A percentile compares a stretch with the other conserved stretches of the same genome.
phyloP scores from a whole-genome alignment of 768 basidiomycete genomes.

The Vararia minispora region DNA sequence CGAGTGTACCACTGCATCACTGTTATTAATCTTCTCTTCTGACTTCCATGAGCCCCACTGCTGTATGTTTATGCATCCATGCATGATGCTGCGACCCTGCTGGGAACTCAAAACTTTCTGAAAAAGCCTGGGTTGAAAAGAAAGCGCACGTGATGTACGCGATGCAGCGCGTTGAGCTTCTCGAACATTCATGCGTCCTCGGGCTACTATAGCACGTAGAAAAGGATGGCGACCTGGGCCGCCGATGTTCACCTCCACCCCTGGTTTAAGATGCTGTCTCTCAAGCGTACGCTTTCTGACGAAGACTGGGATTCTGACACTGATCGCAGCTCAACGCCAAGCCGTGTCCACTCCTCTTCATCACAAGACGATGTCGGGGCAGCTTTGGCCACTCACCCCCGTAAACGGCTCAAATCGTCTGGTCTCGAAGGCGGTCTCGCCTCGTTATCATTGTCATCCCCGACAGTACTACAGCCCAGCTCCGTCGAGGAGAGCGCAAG shows the following conservation, averaged over 20 bases:
- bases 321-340: too few relatives aligned
- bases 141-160: neutral
- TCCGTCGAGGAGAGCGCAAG: too few relatives aligned
- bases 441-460: too few relatives aligned
- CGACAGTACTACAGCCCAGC: too few relatives aligned
- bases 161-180: neutral
- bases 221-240: conserved; percentile 26
- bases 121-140: neutral
- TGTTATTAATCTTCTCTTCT: neutral
- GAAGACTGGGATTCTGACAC: too few relatives aligned
- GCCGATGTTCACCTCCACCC: conserved; percentile 28
- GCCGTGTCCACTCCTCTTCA: too few relatives aligned
- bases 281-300: conserved; percentile 30
- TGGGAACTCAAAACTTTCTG: too few relatives aligned
- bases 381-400: too few relatives aligned
- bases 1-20: neutral
- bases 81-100: neutral
- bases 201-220: neutral
- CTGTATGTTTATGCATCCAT: neutral
- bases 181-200: neutral
- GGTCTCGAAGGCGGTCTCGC: too few relatives aligned
- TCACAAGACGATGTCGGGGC: too few relatives aligned
- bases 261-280: conserved; percentile 29
- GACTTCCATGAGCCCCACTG: neutral
- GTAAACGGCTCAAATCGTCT: too few relatives aligned